phyloP scores from a whole-genome alignment of 2,329 filamentous ascomycete species.

The Cladosporium colombiae region DNA sequence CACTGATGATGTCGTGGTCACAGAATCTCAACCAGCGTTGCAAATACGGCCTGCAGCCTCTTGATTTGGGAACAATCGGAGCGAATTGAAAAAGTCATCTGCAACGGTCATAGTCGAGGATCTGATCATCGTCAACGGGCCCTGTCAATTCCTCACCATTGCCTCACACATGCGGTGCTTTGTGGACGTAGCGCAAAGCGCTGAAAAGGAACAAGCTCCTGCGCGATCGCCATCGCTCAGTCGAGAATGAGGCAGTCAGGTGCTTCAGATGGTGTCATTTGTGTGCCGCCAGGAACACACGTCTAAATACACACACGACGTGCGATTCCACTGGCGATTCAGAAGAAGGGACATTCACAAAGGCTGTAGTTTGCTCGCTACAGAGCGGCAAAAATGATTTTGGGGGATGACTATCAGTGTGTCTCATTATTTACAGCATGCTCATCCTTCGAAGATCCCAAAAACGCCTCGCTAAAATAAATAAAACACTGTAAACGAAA shows the following conservation, averaged over 20 bases:
- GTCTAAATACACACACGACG: background rate
- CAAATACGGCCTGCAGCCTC: background rate
- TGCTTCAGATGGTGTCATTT: background rate
- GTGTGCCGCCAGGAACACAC: background rate
- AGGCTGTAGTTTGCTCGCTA: background rate
- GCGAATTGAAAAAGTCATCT: background rate
- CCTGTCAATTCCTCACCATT: too few species aligned
- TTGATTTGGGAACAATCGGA: background rate
- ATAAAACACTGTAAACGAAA: background rate
- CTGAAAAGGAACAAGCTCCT: too few species aligned
- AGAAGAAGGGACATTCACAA: background rate
- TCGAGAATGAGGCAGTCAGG: background rate
- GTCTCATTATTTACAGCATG: conserved; percentile 5
- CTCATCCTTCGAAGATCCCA: background rate
- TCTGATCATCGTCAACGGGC: background rate
- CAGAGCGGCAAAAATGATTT: background rate
- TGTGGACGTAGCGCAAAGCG: background rate
- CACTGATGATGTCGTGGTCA: background rate
- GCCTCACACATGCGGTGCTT: background rate
- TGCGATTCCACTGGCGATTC: background rate
- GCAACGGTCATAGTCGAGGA: background rate
- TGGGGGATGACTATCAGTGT: background rate
- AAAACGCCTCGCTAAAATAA: conserved; percentile 12
- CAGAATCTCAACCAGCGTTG: background rate
- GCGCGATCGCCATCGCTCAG: background rate